Evolutionary conservation across 306 rosid species (phyloP), one percentile per base, ranked within the genome.

Genomic region (Sphenostylis stenocarpa): DNA sequence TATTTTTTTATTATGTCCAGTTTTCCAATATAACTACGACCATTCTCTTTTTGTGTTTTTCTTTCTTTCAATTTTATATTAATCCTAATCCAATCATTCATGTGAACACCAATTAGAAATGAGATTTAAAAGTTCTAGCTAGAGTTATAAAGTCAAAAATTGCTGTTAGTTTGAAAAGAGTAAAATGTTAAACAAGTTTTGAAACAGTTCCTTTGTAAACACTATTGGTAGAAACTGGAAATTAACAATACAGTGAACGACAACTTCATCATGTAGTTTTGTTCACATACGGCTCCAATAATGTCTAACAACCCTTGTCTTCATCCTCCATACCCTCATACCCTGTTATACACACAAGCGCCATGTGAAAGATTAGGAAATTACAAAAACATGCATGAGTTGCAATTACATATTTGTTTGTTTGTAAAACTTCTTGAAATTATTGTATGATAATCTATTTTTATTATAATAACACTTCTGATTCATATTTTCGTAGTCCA

Each of bases 151-250:
- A 64, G 70, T 38, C 0, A 38, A 36, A 53, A 57, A n/a, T 5
- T 55, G 28, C 17, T 36, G 39, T 3, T 12, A 41, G 41, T 55
- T 36, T 41, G 31, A 26, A 57, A 68, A 43, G 21, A 8, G 34
- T 61, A 26, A 45, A 71, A 51, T 45, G 39, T 36, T 70, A 17
- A 70, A 62, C 67, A 49, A 63, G 58, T 51, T 62, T 63, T 26
- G 21, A 14, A 62, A 19, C 41, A 62, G 7, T 7, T 62, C 57
- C 10, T 60, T 5, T 57, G 24, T 62, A 34, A 68, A 47, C 0
- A 8, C 62, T 23, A 69, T 63, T 45, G 4, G 48, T 55, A 53
- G 67, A 53, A 77, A 24, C 36, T 47, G 49, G 24, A n/a, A n/a
- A n/a, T n/a, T 55, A 72, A 39, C 4, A 21, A 58, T 49, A 38